Conservation (phyloP, 2,329 filamentous ascomycete species). For the Curvularia sp. region DNA sequence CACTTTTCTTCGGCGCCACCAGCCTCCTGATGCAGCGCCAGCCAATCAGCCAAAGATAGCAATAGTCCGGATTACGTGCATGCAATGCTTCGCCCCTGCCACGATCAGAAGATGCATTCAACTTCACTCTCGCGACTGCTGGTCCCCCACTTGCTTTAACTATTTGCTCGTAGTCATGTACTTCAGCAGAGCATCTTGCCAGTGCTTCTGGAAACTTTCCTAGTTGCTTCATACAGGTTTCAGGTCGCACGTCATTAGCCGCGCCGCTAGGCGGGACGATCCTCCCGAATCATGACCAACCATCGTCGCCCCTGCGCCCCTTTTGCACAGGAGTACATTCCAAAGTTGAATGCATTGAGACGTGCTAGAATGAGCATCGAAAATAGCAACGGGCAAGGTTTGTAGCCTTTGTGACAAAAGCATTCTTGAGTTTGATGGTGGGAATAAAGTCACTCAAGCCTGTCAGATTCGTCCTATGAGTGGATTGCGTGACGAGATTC, state of each 20-base stretch:
- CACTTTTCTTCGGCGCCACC: background rate
- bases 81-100: conserved; percentile 11
- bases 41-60: conserved; percentile 19
- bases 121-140: background rate
- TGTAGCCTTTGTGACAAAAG: background rate
- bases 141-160: background rate
- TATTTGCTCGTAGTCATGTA: background rate
- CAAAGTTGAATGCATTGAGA: background rate
- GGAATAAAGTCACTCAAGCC: background rate
- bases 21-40: conserved; percentile 24
- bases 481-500: background rate
- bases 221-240: conserved; percentile 32
- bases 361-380: background rate
- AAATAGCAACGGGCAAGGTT: background rate
- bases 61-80: conserved; percentile 21
- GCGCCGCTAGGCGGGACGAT: conserved; percentile 28
- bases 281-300: conserved; percentile 23
- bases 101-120: background rate
- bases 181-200: background rate
- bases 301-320: conserved; percentile 17
- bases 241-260: conserved; percentile 34
- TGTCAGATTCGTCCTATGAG: background rate
- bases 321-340: background rate
- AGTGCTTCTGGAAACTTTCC: conserved; percentile 20
- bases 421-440: background rate